These are phyloP conservation scores for Neonectria faginata DNA, from an alignment of 2,329 filamentous ascomycete genomes.

Conservation along the genomic window DNA sequence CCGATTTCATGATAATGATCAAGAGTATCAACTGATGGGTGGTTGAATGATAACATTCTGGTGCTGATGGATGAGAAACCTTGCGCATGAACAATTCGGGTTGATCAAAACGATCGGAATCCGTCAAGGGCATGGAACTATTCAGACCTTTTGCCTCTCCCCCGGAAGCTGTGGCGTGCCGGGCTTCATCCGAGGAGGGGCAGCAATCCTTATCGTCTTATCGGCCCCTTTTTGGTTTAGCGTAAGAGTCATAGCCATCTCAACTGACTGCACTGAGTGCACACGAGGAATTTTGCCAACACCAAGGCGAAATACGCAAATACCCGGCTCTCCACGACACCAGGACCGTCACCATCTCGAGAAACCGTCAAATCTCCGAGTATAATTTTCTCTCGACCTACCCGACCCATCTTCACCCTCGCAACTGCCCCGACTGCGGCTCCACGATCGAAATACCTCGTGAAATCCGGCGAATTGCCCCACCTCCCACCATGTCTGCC, in stretches of 20 bases:
- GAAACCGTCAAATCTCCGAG: conserved; percentile 32
- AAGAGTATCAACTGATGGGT: not conserved
- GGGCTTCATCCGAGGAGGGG: conserved; percentile 51
- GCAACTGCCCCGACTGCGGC: conserved; percentile 29
- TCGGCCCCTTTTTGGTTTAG: conserved; percentile 52
- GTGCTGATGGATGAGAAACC: not conserved
- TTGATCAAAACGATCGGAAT: not conserved
- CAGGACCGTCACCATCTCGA: conserved; percentile 35
- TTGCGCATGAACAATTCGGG: not conserved
- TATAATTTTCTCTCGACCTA: conserved; percentile 37
- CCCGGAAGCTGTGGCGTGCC: conserved; percentile 30
- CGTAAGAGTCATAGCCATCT: conserved; percentile 53
- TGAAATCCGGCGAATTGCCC: conserved; percentile 45
- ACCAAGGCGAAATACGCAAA: conserved; percentile 51
- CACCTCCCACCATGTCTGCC: conserved; percentile 62
- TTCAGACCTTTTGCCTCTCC: too few species aligned
- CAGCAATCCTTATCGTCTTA: conserved; percentile 54
- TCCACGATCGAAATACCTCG: conserved; percentile 38
- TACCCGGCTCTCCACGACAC: conserved; percentile 35
- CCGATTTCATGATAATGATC: not conserved
- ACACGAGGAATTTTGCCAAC: conserved; percentile 59
- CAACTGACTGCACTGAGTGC: conserved; percentile 54
- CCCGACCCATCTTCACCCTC: conserved; percentile 27
- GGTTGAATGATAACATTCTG: too few species aligned
- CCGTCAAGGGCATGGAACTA: too few species aligned